Conservation (phyloP, 1,284 basidiomycete genomes). For the Moniliella sp. region DNA sequence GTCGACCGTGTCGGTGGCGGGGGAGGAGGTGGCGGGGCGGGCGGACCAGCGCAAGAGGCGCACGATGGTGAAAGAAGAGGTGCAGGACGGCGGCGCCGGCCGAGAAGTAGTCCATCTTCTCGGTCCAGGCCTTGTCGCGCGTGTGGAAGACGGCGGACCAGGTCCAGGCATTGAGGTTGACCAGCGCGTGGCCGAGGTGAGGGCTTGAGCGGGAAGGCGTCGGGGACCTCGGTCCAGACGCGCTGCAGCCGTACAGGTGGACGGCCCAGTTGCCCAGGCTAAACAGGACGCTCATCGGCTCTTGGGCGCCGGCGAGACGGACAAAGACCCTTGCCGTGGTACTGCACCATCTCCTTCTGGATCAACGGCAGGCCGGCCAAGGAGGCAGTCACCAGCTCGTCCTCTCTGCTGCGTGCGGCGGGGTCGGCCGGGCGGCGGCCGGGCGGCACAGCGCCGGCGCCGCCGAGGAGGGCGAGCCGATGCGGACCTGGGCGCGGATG, state of each 20-base stretch:
- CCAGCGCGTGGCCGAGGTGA: slow-evolving; percentile 48
- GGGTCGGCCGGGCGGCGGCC: neutral
- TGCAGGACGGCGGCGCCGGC: slow-evolving; percentile 52
- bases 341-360: slow-evolving; percentile 31
- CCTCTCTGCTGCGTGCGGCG: slow-evolving; percentile 2
- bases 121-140: slow-evolving; percentile 61
- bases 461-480: neutral
- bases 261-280: slow-evolving; percentile 59
- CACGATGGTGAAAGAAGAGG: slow-evolving; percentile 43
- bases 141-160: slow-evolving; percentile 83
- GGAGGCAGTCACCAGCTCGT: slow-evolving; percentile 5
- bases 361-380: slow-evolving; percentile 12
- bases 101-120: slow-evolving; percentile 83
- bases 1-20: too few relatives aligned
- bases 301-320: slow-evolving; percentile 53
- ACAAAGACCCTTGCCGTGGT: slow-evolving; percentile 53
- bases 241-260: slow-evolving; percentile 19
- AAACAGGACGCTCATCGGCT: slow-evolving; percentile 75
- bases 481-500: slow-evolving; percentile 27
- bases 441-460: slow-evolving; percentile 2
- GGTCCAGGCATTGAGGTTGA: slow-evolving; percentile 73
- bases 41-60: slow-evolving; percentile 28
- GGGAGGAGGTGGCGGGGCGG: slow-evolving; percentile 6
- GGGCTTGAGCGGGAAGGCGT: neutral
- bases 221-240: slow-evolving; percentile 37